Evolutionary conservation across 1,139 yeast species (phyloP).

Genomic region (Suhomyces guaymorum): DNA sequence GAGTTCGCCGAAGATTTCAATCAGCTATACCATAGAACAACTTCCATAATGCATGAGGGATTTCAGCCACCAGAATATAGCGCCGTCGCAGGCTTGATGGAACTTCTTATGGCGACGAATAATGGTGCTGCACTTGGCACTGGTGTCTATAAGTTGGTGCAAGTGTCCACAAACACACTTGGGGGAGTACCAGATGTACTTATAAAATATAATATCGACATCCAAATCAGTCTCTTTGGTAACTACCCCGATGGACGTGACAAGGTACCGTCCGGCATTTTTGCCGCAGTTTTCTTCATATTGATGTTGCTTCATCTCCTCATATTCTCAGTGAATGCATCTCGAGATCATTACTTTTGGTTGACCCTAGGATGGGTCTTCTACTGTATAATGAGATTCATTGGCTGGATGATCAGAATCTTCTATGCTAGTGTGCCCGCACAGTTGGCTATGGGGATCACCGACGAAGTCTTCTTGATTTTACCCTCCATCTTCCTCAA

Average conservation of each 20-base stretch:
- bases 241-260: slow-evolving; percentile 61
- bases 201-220: slow-evolving; percentile 33
- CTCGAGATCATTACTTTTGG: slow-evolving; percentile 67
- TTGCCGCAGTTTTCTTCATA: slow-evolving; percentile 55
- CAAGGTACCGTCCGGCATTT: slow-evolving; percentile 61
- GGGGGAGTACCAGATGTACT: slow-evolving; percentile 38
- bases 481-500: slow-evolving; percentile 58
- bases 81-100: no score
- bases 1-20: no score
- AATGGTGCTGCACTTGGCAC: slow-evolving; percentile 55
- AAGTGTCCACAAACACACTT: slow-evolving; percentile 28
- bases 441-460: slow-evolving; percentile 52
- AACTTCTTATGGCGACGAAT: slow-evolving; percentile 27
- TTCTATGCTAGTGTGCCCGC: slow-evolving; percentile 56
- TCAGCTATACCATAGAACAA: no score
- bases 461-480: slow-evolving; percentile 59
- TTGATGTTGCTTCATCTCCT: slow-evolving; percentile 49
- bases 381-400: slow-evolving; percentile 51
- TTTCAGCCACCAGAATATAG: no score
- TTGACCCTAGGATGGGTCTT: slow-evolving; percentile 56
- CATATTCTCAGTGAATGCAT: slow-evolving; percentile 51
- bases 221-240: slow-evolving; percentile 62
- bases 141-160: slow-evolving; percentile 40
- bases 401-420: slow-evolving; percentile 64
- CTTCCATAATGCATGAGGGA: no score